A percentile compares a stretch with the other conserved stretches of the same genome.
These are phyloP conservation scores for Coemansia asiatica DNA, from an alignment of 192 early-diverging fungal species.

Conservation along the genomic window DNA sequence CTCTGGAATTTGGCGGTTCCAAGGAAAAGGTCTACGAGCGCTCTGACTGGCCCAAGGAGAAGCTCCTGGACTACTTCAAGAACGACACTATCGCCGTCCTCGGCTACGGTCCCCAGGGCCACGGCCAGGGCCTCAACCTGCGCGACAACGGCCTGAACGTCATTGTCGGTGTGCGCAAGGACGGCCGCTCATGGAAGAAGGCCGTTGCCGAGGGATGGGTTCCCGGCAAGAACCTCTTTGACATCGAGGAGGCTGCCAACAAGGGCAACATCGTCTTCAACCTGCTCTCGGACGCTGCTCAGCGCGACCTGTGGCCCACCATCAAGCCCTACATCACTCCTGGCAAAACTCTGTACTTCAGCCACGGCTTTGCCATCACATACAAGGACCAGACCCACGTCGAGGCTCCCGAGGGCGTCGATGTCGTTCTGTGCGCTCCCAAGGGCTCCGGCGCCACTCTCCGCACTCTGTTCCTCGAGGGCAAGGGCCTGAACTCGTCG, in stretches of 20 bases:
- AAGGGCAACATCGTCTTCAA: slow-evolving; percentile 92
- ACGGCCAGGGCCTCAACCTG: slow-evolving; percentile 90
- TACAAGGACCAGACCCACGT: slow-evolving; percentile 90
- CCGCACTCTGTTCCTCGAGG: slow-evolving; percentile 92
- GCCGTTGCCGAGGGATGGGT: slow-evolving; percentile 95
- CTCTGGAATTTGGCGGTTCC: slow-evolving; percentile 91
- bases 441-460: slow-evolving; percentile 97
- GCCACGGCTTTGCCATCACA: slow-evolving; percentile 94
- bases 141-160: slow-evolving; percentile 97
- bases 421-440: slow-evolving; percentile 94
- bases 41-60: slow-evolving; percentile 88
- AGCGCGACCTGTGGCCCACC: slow-evolving; percentile 85
- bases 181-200: slow-evolving; percentile 84
- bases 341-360: slow-evolving; percentile 98
- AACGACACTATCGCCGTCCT: slow-evolving; percentile 91
- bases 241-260: slow-evolving; percentile 85
- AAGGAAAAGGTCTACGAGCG: slow-evolving; percentile 94
- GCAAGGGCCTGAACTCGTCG: slow-evolving; percentile 96
- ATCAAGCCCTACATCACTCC: slow-evolving; percentile 87
- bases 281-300: slow-evolving; percentile 94
- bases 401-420: slow-evolving; percentile 86
- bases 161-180: slow-evolving; percentile 89
- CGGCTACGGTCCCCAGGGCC: slow-evolving; percentile 95
- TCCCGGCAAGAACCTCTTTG: slow-evolving; percentile 92
- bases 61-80: slow-evolving; percentile 86